Percentiles rank a stretch among this genome's conserved stretches.
Evolutionary conservation across 2,329 filamentous ascomycete species (phyloP).

Genomic region (Endoconidiophora polonica): DNA sequence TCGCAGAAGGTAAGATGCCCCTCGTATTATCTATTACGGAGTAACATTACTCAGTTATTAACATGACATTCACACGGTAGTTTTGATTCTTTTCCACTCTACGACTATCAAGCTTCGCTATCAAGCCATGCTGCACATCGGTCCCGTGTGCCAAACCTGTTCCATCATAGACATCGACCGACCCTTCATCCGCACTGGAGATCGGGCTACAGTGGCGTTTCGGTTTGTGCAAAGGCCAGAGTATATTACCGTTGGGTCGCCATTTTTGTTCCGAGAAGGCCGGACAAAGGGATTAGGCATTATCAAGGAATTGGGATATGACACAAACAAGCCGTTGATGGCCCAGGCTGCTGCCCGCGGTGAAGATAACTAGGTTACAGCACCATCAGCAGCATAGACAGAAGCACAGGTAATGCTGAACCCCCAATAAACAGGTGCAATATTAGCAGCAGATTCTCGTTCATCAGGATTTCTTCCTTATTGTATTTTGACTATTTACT

Average conservation of each 20-base stretch:
- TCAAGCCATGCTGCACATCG: slow-evolving; percentile 95
- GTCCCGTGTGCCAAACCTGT: slow-evolving; percentile 87
- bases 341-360: neutral
- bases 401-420: too few species aligned
- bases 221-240: slow-evolving; percentile 88
- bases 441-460: too few species aligned
- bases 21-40: neutral
- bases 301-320: slow-evolving; percentile 81
- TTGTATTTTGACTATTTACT: too few species aligned
- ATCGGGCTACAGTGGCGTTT: slow-evolving; percentile 87
- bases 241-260: slow-evolving; percentile 74
- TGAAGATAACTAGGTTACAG: too few species aligned
- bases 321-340: slow-evolving; percentile 27
- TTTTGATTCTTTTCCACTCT: slow-evolving; percentile 85
- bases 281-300: slow-evolving; percentile 91
- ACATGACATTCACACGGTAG: slow-evolving; percentile 24
- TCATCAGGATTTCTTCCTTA: too few species aligned
- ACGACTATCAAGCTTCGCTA: slow-evolving; percentile 96
- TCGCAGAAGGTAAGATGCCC: slow-evolving; percentile 48
- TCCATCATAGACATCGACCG: slow-evolving; percentile 95
- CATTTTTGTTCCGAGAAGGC: slow-evolving; percentile 84
- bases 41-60: neutral
- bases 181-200: slow-evolving; percentile 86
- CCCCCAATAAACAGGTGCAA: too few species aligned
- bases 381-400: too few species aligned